These are phyloP conservation scores for Panicum hallii DNA, from an alignment of 202 grass and related monocot genomes.

Conservation along the genomic window DNA sequence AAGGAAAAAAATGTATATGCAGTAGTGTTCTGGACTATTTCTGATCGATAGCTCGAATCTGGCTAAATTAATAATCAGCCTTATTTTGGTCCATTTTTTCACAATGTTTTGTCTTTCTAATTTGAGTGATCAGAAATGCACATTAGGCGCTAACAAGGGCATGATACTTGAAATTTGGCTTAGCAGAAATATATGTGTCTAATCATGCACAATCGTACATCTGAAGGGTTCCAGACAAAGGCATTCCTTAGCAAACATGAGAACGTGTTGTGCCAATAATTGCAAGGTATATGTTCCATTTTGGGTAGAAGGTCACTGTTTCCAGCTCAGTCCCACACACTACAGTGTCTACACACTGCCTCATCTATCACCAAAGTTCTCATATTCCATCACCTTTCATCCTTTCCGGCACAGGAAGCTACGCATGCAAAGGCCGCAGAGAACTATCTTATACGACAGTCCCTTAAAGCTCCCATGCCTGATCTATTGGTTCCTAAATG, in stretches of 20 bases:
- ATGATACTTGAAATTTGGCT: not conserved
- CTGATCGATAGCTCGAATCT: too few species aligned
- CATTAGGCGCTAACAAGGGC: not conserved
- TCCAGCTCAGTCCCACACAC: not conserved
- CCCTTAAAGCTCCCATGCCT: not conserved
- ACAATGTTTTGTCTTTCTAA: not conserved
- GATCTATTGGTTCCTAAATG: not conserved
- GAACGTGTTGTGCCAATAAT: slow-evolving; percentile 28
- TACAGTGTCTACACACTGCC: not conserved
- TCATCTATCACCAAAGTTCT: not conserved
- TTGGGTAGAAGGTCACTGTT: slow-evolving; percentile 44
- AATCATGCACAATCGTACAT: not conserved
- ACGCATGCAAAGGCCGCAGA: not conserved
- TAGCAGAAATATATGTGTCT: not conserved
- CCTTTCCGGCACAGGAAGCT: not conserved
- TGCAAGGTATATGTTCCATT: slow-evolving; percentile 48
- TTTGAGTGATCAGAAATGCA: not conserved
- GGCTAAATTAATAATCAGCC: not conserved
- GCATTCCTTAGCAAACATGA: slow-evolving; percentile 4
- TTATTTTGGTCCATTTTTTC: not conserved
- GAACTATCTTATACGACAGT: too few species aligned
- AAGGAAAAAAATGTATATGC: not conserved
- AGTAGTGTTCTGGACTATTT: not conserved
- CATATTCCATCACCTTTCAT: slow-evolving; percentile 17
- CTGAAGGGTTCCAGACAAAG: not conserved